Conservation (phyloP, 306 rosid genomes). For the Cicer yamashitae region DNA sequence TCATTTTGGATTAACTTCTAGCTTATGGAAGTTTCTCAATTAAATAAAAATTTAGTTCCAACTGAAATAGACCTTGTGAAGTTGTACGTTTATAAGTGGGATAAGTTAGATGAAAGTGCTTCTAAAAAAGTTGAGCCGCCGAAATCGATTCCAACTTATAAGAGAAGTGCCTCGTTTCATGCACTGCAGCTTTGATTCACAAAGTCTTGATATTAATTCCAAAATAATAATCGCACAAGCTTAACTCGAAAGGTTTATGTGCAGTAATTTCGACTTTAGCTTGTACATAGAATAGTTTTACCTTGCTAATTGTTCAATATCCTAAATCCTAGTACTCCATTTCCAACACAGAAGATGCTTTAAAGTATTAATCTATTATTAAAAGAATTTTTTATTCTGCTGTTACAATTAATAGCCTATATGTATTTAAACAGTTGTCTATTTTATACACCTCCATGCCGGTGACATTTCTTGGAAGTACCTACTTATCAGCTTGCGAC, state of each 20-base stretch:
- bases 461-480: conserved; percentile 15
- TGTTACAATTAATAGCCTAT: not conserved
- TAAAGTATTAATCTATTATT: not conserved
- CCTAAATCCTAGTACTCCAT: conserved; percentile 1
- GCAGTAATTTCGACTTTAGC: conserved; percentile 7
- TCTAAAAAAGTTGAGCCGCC: not conserved
- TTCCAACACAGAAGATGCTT: conserved; percentile 24
- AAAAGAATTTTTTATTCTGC: not conserved
- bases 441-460: not conserved
- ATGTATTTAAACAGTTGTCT: not conserved
- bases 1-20: not conserved
- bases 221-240: conserved; percentile 1
- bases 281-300: not conserved
- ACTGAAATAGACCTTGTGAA: not conserved
- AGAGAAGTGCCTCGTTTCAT: conserved; percentile 11
- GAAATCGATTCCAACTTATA: not conserved
- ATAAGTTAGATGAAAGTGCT: not conserved
- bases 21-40: not conserved
- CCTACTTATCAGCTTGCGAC: conserved; percentile 20
- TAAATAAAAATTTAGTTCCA: not conserved
- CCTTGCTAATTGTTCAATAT: not conserved
- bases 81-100: not conserved
- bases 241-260: conserved; percentile 23
- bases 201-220: not conserved
- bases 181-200: conserved; percentile 18